Evolutionary conservation across 805 yeast species (phyloP).

Genomic region (Yueomyces sinensis): DNA sequence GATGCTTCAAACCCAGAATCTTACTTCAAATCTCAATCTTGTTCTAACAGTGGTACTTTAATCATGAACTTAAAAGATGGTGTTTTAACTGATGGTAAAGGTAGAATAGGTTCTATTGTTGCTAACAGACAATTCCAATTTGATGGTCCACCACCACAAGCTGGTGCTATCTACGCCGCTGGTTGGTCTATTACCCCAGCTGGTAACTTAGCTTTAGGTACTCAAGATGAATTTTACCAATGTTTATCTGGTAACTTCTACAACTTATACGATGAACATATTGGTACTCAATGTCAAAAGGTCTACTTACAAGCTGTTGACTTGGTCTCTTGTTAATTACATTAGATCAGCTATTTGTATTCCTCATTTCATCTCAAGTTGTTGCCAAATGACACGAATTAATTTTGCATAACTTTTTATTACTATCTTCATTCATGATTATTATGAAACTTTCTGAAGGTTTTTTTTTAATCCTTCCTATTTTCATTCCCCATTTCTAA

Average conservation of each 20-base stretch:
- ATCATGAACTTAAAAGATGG: constrained; percentile 35
- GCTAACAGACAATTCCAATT: constrained; percentile 65
- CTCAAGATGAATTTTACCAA: constrained; percentile 43
- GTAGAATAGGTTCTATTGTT: constrained; percentile 57
- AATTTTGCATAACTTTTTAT: too few species aligned
- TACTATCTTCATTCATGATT: too few species aligned
- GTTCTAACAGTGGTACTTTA: constrained; percentile 32
- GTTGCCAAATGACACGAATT: too few species aligned
- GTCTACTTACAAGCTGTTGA: constrained; percentile 40
- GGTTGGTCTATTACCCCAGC: constrained; percentile 43
- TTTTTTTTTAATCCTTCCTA: too few species aligned
- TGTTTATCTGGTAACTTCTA: constrained; percentile 56
- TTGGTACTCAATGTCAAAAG: constrained; percentile 43
- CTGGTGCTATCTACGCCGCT: constrained; percentile 46
- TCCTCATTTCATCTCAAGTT: too few species aligned
- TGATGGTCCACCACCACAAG: constrained; percentile 67
- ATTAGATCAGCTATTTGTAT: too few species aligned
- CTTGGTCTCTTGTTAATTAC: constrained; percentile 28
- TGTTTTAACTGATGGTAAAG: constrained; percentile 37
- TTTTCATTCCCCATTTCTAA: too few species aligned
- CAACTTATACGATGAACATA: constrained; percentile 47
- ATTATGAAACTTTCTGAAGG: too few species aligned
- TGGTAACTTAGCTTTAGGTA: constrained; percentile 47
- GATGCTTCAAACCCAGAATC: constrained; percentile 12
- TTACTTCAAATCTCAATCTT: constrained; percentile 13